These are phyloP conservation scores for Trichocomaceae sp. DNA, from an alignment of 2,329 filamentous ascomycete species.

Conservation along the genomic window DNA sequence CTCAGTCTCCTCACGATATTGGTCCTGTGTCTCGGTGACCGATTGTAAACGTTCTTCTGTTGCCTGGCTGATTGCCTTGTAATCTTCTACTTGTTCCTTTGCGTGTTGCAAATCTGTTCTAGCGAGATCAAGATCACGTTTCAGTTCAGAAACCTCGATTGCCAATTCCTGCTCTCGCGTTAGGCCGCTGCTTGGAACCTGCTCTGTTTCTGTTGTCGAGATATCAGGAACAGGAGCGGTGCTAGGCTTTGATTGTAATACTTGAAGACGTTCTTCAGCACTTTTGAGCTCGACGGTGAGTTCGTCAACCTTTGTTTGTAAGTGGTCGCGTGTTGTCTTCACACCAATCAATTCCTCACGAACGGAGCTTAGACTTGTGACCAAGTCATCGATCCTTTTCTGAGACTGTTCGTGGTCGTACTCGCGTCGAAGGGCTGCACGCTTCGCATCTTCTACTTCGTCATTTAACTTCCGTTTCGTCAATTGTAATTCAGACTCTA, in stretches of 20 bases:
- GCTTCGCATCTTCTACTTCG: slow-evolving; percentile 78
- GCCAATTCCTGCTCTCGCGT: slow-evolving; percentile 71
- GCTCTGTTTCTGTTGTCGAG: slow-evolving; percentile 26
- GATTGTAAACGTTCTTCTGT: slow-evolving; percentile 82
- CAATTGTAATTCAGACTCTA: slow-evolving; percentile 71
- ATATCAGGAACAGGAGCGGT: slow-evolving; percentile 46
- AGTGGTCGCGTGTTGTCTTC: slow-evolving; percentile 82
- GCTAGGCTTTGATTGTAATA: slow-evolving; percentile 73
- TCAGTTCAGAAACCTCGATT: slow-evolving; percentile 77
- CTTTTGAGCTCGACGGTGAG: slow-evolving; percentile 79
- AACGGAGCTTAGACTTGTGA: slow-evolving; percentile 67
- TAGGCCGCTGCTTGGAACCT: slow-evolving; percentile 45
- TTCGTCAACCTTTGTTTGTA: slow-evolving; percentile 84
- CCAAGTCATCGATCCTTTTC: slow-evolving; percentile 87
- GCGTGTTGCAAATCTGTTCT: slow-evolving; percentile 74
- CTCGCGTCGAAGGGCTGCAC: slow-evolving; percentile 74
- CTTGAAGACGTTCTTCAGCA: slow-evolving; percentile 77
- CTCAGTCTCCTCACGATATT: slow-evolving; percentile 84
- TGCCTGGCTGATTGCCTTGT: slow-evolving; percentile 77
- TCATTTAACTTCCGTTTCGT: slow-evolving; percentile 77
- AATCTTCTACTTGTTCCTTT: slow-evolving; percentile 75
- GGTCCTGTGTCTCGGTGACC: slow-evolving; percentile 71
- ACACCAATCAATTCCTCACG: slow-evolving; percentile 80
- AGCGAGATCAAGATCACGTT: slow-evolving; percentile 75
- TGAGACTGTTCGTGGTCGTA: slow-evolving; percentile 83